These are phyloP conservation scores for Bacidia gigantensis DNA, from an alignment of 495 filamentous ascomycete species.

Conservation along the genomic window DNA sequence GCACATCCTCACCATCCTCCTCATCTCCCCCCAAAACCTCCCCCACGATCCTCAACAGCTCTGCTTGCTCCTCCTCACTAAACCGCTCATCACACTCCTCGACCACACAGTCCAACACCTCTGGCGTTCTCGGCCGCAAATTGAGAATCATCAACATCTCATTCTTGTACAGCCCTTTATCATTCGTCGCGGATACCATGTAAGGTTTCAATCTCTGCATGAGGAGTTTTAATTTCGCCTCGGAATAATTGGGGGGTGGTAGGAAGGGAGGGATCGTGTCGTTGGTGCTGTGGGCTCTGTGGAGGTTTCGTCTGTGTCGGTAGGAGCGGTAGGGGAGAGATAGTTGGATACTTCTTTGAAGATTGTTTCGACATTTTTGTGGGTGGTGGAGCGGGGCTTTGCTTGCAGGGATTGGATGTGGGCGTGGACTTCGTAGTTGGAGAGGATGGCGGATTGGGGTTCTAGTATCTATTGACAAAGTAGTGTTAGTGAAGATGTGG, in stretches of 20 bases:
- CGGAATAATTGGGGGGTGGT: slow-evolving; percentile 1
- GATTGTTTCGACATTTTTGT: slow-evolving; percentile 36
- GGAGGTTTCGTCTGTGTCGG: slow-evolving; percentile 10
- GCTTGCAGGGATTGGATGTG: slow-evolving; percentile 34
- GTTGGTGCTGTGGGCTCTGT: neutral
- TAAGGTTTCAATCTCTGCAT: slow-evolving; percentile 23
- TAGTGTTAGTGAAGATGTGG: no score
- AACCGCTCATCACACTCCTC: slow-evolving; percentile 37
- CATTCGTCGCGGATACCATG: slow-evolving; percentile 25
- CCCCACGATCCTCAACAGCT: slow-evolving; percentile 26
- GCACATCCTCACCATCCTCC: slow-evolving; percentile 16
- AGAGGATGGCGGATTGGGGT: slow-evolving; percentile 46
- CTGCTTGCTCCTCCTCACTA: slow-evolving; percentile 22
- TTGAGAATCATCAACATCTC: slow-evolving; percentile 55
- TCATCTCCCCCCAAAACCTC: slow-evolving; percentile 25
- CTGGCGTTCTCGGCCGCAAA: slow-evolving; percentile 29
- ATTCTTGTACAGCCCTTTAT: slow-evolving; percentile 43
- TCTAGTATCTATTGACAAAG: slow-evolving; percentile 55
- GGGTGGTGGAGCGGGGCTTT: slow-evolving; percentile 18
- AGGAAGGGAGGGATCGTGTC: slow-evolving; percentile 1
- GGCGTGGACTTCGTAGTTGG: slow-evolving; percentile 50
- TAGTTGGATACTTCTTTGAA: slow-evolving; percentile 34
- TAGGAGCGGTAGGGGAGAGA: slow-evolving; percentile 19
- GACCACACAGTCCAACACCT: slow-evolving; percentile 32
- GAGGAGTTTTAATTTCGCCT: slow-evolving; percentile 13